Evolutionary conservation across 106 monocot species (phyloP).

Genomic region (Xerophyta viscosa): DNA sequence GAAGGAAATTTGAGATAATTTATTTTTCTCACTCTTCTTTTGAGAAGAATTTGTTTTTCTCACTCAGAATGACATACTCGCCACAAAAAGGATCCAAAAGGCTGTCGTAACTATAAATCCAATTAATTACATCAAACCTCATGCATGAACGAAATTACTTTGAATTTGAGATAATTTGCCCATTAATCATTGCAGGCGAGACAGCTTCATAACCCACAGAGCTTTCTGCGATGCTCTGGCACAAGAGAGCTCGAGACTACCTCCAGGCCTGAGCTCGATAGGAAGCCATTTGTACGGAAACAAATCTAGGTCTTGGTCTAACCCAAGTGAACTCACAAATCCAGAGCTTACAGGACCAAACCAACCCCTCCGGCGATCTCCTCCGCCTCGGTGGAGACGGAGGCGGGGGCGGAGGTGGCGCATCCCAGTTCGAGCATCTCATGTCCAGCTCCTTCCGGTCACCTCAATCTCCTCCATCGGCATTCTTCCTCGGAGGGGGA

Average conservation of each 20-base stretch:
- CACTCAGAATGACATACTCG: too few relatives aligned
- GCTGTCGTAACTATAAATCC: too few relatives aligned
- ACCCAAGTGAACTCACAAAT: slow-evolving; percentile 54
- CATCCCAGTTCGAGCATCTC: slow-evolving; percentile 52
- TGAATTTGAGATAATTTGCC: too few relatives aligned
- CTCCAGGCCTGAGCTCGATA: slow-evolving; percentile 29
- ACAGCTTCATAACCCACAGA: slow-evolving; percentile 96
- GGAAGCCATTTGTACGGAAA: slow-evolving; percentile 53
- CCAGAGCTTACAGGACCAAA: slow-evolving; percentile 38
- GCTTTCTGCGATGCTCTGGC: slow-evolving; percentile 95
- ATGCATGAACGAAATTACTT: too few relatives aligned
- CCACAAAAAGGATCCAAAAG: too few relatives aligned
- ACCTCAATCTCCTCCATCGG: slow-evolving; percentile 23
- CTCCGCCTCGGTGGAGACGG: slow-evolving; percentile 43
- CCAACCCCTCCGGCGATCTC: slow-evolving; percentile 22
- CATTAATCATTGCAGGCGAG: slow-evolving; percentile 39
- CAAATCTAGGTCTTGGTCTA: slow-evolving; percentile 31
- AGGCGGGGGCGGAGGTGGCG: too few relatives aligned
- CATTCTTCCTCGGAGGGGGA: slow-evolving; percentile 41
- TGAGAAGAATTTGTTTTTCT: too few relatives aligned
- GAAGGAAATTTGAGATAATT: too few relatives aligned
- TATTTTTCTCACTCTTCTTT: too few relatives aligned
- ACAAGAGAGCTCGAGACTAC: slow-evolving; percentile 68
- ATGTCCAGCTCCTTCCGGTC: slow-evolving; percentile 39
- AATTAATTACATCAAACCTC: not conserved